phyloP scores from a whole-genome alignment of 2,329 filamentous ascomycete genomes.

The Erysiphe pulchra region DNA sequence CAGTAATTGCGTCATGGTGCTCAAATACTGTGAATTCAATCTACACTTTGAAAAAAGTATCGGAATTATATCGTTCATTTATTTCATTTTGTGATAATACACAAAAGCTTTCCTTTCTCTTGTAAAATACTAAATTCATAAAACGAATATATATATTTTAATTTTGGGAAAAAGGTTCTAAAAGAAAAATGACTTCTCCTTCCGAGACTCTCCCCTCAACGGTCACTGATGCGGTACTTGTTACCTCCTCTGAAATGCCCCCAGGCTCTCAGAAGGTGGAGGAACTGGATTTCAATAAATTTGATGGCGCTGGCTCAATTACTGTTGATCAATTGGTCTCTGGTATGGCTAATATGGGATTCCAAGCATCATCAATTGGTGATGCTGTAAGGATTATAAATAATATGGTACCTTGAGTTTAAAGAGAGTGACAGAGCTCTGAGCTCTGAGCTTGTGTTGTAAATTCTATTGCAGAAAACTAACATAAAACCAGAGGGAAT shows the following conservation, averaged over 20 bases:
- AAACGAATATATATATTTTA: no score
- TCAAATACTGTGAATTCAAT: no score
- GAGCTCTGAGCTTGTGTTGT: no score
- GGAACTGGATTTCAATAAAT: constrained; percentile 77
- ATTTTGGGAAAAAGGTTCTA: constrained; percentile 7
- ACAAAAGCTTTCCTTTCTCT: no score
- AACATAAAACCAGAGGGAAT: no score
- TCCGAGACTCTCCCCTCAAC: constrained; percentile 21
- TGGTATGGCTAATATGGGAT: constrained; percentile 68
- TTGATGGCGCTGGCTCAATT: constrained; percentile 44
- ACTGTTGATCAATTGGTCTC: constrained; percentile 65
- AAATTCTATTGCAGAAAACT: no score
- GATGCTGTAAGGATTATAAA: constrained; percentile 85
- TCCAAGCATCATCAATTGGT: constrained; percentile 55
- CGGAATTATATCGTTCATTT: no score
- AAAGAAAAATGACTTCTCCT: background rate
- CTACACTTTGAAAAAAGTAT: no score
- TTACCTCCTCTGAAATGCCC: constrained; percentile 61
- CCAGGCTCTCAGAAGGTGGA: constrained; percentile 55
- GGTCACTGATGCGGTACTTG: constrained; percentile 59
- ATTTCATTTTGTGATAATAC: no score
- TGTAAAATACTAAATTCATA: no score
- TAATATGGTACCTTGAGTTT: constrained; percentile 45
- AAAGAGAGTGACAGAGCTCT: no score
- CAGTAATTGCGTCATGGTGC: no score